Evolutionary conservation across 257 asterid genomes (phyloP).

Genomic region (Solanum gracilifrons): DNA sequence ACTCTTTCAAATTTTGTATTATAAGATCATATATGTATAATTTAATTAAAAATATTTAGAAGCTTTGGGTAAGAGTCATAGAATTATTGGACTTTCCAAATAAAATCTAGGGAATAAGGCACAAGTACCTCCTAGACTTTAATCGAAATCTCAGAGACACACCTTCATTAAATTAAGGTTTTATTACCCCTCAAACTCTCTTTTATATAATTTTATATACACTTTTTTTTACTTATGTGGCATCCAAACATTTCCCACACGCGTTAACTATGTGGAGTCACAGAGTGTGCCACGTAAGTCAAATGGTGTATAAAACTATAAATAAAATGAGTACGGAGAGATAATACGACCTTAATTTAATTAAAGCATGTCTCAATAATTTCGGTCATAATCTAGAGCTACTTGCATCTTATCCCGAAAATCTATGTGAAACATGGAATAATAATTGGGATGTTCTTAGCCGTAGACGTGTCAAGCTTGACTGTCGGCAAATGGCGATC

Average conservation of each 20-base stretch:
- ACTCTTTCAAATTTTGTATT: background rate
- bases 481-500: background rate
- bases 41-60: too few species aligned
- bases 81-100: background rate
- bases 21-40: background rate
- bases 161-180: fast-evolving
- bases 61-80: background rate
- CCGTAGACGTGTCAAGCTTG: background rate
- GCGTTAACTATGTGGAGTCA: too few species aligned
- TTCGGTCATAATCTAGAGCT: too few species aligned
- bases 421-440: background rate
- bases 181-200: too few species aligned
- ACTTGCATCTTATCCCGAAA: too few species aligned
- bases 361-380: too few species aligned
- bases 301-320: too few species aligned
- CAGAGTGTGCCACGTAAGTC: fast-evolving
- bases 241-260: too few species aligned
- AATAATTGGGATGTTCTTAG: background rate
- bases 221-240: too few species aligned
- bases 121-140: too few species aligned
- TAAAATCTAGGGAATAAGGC: background rate
- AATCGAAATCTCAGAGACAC: background rate
- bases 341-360: too few species aligned
- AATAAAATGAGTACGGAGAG: fast-evolving
- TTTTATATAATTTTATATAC: too few species aligned